Conservation (phyloP, 2,329 filamentous ascomycete genomes). For the Phialocephala sp. region DNA sequence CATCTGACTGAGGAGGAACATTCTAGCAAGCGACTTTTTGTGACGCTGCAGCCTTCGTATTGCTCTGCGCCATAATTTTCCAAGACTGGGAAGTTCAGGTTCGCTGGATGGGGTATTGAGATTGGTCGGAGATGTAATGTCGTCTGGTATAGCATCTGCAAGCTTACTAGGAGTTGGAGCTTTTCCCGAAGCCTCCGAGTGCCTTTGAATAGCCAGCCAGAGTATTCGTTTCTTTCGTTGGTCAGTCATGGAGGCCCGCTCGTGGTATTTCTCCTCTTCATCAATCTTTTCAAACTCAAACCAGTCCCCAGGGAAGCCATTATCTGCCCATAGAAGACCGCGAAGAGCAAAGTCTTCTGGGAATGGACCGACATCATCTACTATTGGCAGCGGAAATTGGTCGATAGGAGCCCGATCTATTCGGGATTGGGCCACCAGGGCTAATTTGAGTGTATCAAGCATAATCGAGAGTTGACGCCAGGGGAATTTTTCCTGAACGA, state of each 20-base stretch:
- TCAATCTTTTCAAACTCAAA: conserved; percentile 36
- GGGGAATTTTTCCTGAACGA: conserved; percentile 33
- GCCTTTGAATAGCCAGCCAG: conserved; percentile 27
- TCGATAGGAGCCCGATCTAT: conserved; percentile 24
- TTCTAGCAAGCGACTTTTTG: not conserved
- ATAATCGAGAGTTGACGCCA: conserved; percentile 33
- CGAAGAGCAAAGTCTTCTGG: conserved; percentile 40
- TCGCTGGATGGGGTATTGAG: not conserved
- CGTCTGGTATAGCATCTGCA: too few relatives aligned
- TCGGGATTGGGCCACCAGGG: too few relatives aligned
- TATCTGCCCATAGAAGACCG: conserved; percentile 34
- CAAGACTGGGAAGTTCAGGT: not conserved
- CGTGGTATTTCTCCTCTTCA: conserved; percentile 33
- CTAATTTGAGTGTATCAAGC: conserved; percentile 34
- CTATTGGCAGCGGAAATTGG: conserved; percentile 32
- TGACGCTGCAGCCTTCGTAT: not conserved
- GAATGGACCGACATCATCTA: conserved; percentile 34
- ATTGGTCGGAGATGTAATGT: too few relatives aligned
- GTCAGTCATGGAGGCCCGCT: conserved; percentile 27
- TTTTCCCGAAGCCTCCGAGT: not conserved
- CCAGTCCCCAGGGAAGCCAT: conserved; percentile 35
- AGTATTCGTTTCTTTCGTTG: conserved; percentile 22
- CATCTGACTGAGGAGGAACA: not conserved
- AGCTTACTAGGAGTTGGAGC: too few relatives aligned
- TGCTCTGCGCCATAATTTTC: not conserved